Evolutionary conservation across 2,329 filamentous ascomycete species (phyloP).

Genomic region (Rutstroemia sp.): DNA sequence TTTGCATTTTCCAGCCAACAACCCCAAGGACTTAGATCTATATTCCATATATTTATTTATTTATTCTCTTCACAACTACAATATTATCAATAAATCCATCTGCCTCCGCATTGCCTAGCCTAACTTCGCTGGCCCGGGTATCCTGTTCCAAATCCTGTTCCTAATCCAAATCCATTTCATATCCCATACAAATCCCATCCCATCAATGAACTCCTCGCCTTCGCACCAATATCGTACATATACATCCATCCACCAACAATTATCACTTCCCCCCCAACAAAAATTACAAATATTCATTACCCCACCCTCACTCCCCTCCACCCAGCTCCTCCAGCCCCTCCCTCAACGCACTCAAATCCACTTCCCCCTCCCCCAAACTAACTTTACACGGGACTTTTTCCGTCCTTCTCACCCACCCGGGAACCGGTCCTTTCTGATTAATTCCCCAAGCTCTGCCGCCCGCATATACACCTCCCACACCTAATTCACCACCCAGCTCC

Average conservation of each 20-base stretch:
- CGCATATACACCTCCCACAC: not conserved
- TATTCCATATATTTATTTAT: too few species aligned
- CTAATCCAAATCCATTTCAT: too few species aligned
- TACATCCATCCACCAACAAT: not conserved
- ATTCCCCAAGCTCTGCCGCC: slow-evolving; percentile 57
- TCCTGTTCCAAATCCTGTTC: too few species aligned
- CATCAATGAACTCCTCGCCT: too few species aligned
- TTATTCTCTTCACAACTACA: too few species aligned
- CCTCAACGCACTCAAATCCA: slow-evolving; percentile 12
- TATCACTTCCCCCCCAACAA: not conserved
- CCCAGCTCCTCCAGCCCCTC: slow-evolving; percentile 26
- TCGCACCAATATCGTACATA: not conserved
- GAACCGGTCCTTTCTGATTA: slow-evolving; percentile 69
- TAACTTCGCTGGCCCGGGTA: too few species aligned
- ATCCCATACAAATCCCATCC: too few species aligned
- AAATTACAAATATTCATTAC: not conserved
- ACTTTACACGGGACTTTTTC: slow-evolving; percentile 27
- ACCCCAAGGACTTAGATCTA: too few species aligned
- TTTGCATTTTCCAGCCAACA: too few species aligned
- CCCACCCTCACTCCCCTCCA: slow-evolving; percentile 9
- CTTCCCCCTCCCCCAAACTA: slow-evolving; percentile 10
- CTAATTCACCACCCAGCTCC: not conserved
- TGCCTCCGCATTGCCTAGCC: too few species aligned
- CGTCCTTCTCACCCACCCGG: slow-evolving; percentile 52
- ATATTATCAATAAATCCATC: too few species aligned